These are phyloP conservation scores for Xylaria sp. DNA, from an alignment of 2,329 filamentous ascomycete species.

Conservation along the genomic window DNA sequence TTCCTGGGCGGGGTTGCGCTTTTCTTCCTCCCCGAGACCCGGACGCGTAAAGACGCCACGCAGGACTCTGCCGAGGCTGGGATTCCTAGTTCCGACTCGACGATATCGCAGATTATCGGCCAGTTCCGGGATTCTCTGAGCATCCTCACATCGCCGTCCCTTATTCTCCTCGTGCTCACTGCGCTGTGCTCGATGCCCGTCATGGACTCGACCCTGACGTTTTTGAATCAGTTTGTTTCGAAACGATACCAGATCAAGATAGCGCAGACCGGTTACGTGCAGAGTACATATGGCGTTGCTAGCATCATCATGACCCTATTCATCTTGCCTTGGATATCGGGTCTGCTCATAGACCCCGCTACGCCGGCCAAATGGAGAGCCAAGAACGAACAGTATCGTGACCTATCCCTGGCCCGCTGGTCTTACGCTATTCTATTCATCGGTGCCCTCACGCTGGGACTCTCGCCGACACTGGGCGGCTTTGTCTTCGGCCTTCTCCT, in stretches of 20 bases:
- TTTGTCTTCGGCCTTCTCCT: constrained; percentile 48
- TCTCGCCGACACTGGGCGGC: constrained; percentile 43
- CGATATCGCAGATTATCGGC: constrained; percentile 26
- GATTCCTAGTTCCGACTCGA: constrained; percentile 25
- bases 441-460: constrained; percentile 44
- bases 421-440: constrained; percentile 44
- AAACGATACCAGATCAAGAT: constrained; percentile 49
- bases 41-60: constrained; percentile 16
- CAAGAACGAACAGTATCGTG: constrained; percentile 45
- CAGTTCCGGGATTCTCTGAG: constrained; percentile 45
- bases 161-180: constrained; percentile 44
- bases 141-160: constrained; percentile 44
- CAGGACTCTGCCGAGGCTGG: constrained; percentile 15
- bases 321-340: constrained; percentile 46
- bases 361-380: constrained; percentile 39
- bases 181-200: constrained; percentile 40
- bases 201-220: constrained; percentile 38
- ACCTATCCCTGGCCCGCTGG: constrained; percentile 45
- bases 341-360: constrained; percentile 38
- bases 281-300: constrained; percentile 46
- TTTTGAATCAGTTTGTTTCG: constrained; percentile 50
- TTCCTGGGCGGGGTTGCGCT: constrained; percentile 37
- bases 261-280: constrained; percentile 49
- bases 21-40: constrained; percentile 48
- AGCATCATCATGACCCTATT: constrained; percentile 46